Base-by-base conservation (phyloP, 2,329 filamentous ascomycete species). In the Elsinoe fawcettii region DNA sequence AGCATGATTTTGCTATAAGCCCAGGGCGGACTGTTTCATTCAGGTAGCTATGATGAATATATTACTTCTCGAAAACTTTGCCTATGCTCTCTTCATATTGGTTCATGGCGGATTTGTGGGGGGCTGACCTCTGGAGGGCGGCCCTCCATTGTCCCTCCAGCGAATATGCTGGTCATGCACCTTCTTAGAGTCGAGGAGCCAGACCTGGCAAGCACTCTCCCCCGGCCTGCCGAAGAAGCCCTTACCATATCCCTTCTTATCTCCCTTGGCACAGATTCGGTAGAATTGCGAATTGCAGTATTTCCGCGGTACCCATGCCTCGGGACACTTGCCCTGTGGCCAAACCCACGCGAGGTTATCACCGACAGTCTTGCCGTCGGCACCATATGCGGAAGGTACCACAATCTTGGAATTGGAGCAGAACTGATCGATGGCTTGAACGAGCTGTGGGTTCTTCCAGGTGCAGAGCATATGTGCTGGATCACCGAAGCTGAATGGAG, bases 401-500 rank as follows among this genome's bases (percentile, higher is more conserved):
- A 53, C 49, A 2, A 53, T 37, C 12, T 53, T 39, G 20, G 49
- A 23, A 11, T 53, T 53, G 8, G 30, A 37, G 12, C 49, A 53
- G 49, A 53, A 53, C 7, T 39, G 30, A 25, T 53, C 49, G 20
- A 53, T 53, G 49, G 49, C 49, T 8, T 53, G 16, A 16, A 53
- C 49, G 20, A 53, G 49, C 34, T 53, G 49, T 7, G 49, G 49
- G 32, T 53, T 53, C 49, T 53, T 53, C 49, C 30, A 39, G n/a
- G 22, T 20, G 32, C 49, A 53, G 7, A 53, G 25, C 49, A 53
- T 53, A 32, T 30, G 49, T 14, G 49, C 56, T 12, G 68, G 64
- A 3, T 67, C 67, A n/a, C 56, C 69, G 46, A 65, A 67, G 60
- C 55, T 69, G 55, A 66, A 59, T 14, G 66, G 63, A 1, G 69